Evolutionary conservation across 768 basidiomycete genomes (phyloP), one percentile per base, ranked within the genome.

Genomic region (Tricholoma terreum): DNA sequence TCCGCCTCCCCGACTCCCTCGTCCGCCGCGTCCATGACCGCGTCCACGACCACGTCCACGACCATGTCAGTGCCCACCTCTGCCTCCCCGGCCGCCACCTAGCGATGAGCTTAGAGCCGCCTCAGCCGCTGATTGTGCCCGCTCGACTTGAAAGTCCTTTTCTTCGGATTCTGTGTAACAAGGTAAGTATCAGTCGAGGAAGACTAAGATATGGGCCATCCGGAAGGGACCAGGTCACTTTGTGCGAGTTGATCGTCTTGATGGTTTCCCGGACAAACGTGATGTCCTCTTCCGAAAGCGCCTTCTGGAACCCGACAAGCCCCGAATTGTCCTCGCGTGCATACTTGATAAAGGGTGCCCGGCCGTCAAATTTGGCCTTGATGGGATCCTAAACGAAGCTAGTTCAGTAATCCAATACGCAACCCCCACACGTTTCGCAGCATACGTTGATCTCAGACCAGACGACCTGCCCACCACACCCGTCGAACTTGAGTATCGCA

Each of bases 61-160:
- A 2, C 83, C 80, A 3, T 82, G 76, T 3, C 80, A 75, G 24
- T 80, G 72, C 7, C 76, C 75, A 27, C 77, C 68, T 1, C 68
- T 61, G 21, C 75, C 51, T 27, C 76, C 72, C 22, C 74, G 66
- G 30, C 63, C 69, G 4, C 43, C 53, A n/a, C n/a, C n/a, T n/a
- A n/a, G n/a, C n/a, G n/a, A n/a, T n/a, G n/a, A n/a, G n/a, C n/a
- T n/a, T n/a, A n/a, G n/a, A n/a, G n/a, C n/a, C n/a, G n/a, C n/a
- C n/a, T n/a, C n/a, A n/a, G n/a, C n/a, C n/a, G n/a, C 85, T 15
- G 79, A 76, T 59, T 86, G 81, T 2, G 89, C 89, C 11, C 90
- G 86, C 66, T 90, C 85, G 24, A 90, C 75, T 65, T 88, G 86
- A 74, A 90, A 90, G 1, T 74, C 72, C 64, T 84, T 54, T 43